Evolutionary conservation across 2,329 filamentous ascomycete genomes (phyloP).

Genomic region (Fusarium oxysporum): DNA sequence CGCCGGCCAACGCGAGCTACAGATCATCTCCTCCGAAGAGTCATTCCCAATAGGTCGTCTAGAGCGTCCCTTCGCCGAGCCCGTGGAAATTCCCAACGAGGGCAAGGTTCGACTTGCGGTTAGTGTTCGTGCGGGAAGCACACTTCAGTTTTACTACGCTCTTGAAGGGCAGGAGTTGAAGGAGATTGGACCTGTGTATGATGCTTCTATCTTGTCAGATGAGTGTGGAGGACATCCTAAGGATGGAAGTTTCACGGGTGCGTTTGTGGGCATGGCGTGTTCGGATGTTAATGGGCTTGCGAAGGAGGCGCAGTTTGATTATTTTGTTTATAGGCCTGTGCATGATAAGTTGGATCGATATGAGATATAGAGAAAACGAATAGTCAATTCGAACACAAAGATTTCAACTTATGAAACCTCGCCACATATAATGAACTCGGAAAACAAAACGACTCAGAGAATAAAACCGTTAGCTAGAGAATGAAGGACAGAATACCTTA

Average conservation of each 20-base stretch:
- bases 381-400: not conserved
- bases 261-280: slow-evolving; percentile 67
- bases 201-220: slow-evolving; percentile 70
- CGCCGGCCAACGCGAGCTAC: slow-evolving; percentile 67
- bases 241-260: slow-evolving; percentile 73
- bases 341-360: slow-evolving; percentile 62
- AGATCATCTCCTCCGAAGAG: slow-evolving; percentile 66
- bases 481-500: not conserved
- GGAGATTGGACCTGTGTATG: slow-evolving; percentile 65
- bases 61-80: slow-evolving; percentile 53
- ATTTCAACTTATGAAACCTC: no score
- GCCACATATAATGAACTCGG: accelerated
- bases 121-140: slow-evolving; percentile 59
- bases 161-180: slow-evolving; percentile 58
- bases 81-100: slow-evolving; percentile 63
- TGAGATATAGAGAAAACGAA: slow-evolving; percentile 1
- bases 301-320: slow-evolving; percentile 61
- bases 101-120: slow-evolving; percentile 66
- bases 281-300: slow-evolving; percentile 67
- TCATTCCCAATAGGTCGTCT: slow-evolving; percentile 66
- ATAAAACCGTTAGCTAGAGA: not conserved
- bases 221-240: slow-evolving; percentile 71
- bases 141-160: slow-evolving; percentile 68
- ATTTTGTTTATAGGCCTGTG: slow-evolving; percentile 63
- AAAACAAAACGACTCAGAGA: no score